phyloP scores from a whole-genome alignment of 768 basidiomycete genomes.

The Tylopilus balloui region DNA sequence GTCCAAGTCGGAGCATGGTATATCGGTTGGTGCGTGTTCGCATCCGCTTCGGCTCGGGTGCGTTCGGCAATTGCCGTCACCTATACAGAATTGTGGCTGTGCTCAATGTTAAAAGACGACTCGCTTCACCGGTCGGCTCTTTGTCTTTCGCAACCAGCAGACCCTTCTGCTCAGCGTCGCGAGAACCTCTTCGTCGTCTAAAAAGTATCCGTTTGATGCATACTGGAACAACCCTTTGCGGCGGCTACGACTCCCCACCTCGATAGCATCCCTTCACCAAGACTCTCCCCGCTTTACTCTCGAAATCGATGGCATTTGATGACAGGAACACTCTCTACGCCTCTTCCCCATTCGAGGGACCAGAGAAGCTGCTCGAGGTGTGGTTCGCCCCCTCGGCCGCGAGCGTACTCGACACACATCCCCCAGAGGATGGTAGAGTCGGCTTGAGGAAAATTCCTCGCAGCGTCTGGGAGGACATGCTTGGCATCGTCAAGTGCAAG shows the following conservation, averaged over 20 bases:
- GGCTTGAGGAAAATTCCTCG: conserved; percentile 78
- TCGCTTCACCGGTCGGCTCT: conserved; percentile 4
- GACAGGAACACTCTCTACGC: conserved; percentile 21
- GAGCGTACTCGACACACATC: conserved; percentile 46
- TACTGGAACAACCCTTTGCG: conserved; percentile 36
- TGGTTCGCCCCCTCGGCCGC: conserved; percentile 88
- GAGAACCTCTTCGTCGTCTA: conserved; percentile 9
- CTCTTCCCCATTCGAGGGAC: conserved; percentile 78
- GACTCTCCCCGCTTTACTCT: conserved; percentile 1
- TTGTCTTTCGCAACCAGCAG: conserved; percentile 20
- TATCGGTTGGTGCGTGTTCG: background rate
- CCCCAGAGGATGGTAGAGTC: conserved; percentile 39
- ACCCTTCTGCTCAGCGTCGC: conserved; percentile 14
- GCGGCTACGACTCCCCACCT: conserved; percentile 36
- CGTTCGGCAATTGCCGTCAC: conserved; percentile 9
- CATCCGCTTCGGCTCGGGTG: background rate
- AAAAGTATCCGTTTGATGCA: conserved; percentile 39
- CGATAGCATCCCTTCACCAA: conserved; percentile 44
- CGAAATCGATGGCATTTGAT: conserved; percentile 24
- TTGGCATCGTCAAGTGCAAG: conserved; percentile 94
- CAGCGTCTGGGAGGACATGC: conserved; percentile 92
- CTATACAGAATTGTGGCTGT: conserved; percentile 29
- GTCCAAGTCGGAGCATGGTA: conserved; percentile 35
- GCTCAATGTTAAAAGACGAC: conserved; percentile 6
- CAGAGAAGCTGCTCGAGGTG: conserved; percentile 93